These are phyloP conservation scores for Ensete ventricosum DNA, from an alignment of 176 grass and related monocot genomes.

Conservation along the genomic window DNA sequence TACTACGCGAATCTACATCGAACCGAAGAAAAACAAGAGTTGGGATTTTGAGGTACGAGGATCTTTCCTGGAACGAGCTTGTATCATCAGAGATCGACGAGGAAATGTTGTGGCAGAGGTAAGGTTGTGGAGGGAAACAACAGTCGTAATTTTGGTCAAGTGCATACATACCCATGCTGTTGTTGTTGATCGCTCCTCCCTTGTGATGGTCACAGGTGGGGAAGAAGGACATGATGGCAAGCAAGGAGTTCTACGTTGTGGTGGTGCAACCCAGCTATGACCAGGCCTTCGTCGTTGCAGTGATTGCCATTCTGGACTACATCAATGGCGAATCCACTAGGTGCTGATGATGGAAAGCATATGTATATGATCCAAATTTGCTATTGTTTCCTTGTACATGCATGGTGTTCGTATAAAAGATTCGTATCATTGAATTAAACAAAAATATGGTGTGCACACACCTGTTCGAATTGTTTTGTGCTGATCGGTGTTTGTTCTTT, in stretches of 20 bases:
- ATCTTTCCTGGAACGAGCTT: constrained; percentile 61
- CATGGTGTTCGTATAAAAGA: too few species aligned
- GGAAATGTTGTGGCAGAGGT: constrained; percentile 75
- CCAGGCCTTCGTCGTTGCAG: constrained; percentile 70
- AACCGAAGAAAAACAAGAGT: constrained; percentile 35
- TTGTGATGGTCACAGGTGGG: constrained; percentile 35
- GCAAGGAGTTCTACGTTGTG: constrained; percentile 73
- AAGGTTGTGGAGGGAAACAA: neutral
- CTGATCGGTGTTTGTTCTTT: too few species aligned
- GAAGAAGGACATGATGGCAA: constrained; percentile 22
- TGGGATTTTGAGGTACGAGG: constrained; percentile 82
- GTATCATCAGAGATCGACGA: constrained; percentile 55
- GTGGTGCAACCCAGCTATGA: constrained; percentile 78
- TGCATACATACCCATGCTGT: neutral
- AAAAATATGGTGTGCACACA: too few species aligned
- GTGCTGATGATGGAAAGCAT: constrained; percentile 35
- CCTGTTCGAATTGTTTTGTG: too few species aligned
- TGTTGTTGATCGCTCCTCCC: neutral
- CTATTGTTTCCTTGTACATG: too few species aligned
- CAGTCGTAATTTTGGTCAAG: too few species aligned
- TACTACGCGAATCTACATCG: constrained; percentile 35
- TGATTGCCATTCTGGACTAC: constrained; percentile 84
- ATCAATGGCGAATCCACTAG: constrained; percentile 76
- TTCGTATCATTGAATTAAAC: too few species aligned
- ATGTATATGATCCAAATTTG: too few species aligned